Base-by-base conservation (phyloP, 2,329 filamentous ascomycete genomes). In the Tolypocladium sp. region DNA sequence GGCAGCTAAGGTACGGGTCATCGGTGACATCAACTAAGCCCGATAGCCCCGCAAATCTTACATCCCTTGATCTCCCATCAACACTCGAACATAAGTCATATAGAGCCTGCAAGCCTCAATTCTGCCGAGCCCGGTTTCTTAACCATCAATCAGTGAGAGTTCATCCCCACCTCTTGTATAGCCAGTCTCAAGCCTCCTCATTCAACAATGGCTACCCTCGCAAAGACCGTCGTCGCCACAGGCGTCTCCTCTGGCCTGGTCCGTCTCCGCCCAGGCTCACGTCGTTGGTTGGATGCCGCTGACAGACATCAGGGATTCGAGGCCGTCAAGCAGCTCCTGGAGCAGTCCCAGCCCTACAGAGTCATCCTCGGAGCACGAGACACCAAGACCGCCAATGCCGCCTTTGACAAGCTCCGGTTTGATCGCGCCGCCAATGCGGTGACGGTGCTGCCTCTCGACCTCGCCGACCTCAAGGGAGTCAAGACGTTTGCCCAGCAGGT, bases 301-400 rank as follows among this genome's bases (percentile, higher is more conserved):
- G 35, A 38, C 22, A n/a, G 37, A 7, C 55, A 40, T 6, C 56
- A 82, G 80, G 80, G 80, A 15, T 78, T 83, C 57, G 79, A 83
- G 64, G 73, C 75, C n/a, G 70, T 82, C 57, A 80, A 79, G 63
- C 78, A 82, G 63, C 74, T 82, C 33, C 74, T 82, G 9, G 64
- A 69, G 20, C 72, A 78, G 54, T 59, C 71, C 0, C 75, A 79
- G 62, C 72, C 79, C 0, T 80, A 81, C 68, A 75, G 67, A 20
- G 69, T 82, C 63, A 77, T 83, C 52, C 71, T 82, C 12, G 80
- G 79, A 12, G 80, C 76, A 3, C 72, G 80, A n/a, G 76, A 81
- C 65, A 71, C 71, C 0, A 62, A 71, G 27, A 66, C 65, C 9
- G 73, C 79, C 0, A 70, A 75, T 42, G 69, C 72, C 4, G 79